A percentile compares a stretch with the other conserved stretches of the same genome.
Conservation (phyloP, 306 rosid species). For the Inga oerstediana region DNA sequence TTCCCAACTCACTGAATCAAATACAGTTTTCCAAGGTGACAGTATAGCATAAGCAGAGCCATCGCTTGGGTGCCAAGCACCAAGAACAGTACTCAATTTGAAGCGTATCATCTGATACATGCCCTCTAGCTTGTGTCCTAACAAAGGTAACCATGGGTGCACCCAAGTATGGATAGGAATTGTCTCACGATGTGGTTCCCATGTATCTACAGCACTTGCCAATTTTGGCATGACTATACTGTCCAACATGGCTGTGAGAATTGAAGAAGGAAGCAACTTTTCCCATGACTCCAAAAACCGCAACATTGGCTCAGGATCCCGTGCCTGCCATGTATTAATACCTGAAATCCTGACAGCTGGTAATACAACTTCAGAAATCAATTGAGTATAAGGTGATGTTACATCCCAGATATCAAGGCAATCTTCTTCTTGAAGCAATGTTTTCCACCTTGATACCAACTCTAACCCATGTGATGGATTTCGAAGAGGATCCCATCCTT, state of each 20-base stretch:
- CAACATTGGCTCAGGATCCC: constrained; percentile 95
- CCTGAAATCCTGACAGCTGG: constrained; percentile 91
- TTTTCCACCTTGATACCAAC: constrained; percentile 68
- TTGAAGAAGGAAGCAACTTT: constrained; percentile 70
- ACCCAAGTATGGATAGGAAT: constrained; percentile 94
- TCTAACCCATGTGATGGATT: constrained; percentile 75
- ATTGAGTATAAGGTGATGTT: constrained; percentile 66
- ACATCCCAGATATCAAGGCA: constrained; percentile 75
- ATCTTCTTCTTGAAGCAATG: constrained; percentile 70
- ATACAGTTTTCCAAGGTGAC: constrained; percentile 88
- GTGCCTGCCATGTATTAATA: constrained; percentile 85
- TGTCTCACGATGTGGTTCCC: constrained; percentile 94
- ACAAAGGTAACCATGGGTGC: constrained; percentile 92
- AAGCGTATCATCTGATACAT: constrained; percentile 75
- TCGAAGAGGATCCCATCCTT: constrained; percentile 90
- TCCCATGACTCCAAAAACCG: constrained; percentile 83
- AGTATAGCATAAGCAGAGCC: constrained; percentile 78
- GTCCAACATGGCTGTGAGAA: constrained; percentile 67
- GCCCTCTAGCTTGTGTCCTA: constrained; percentile 81
- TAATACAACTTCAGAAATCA: constrained; percentile 84
- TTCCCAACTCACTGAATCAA: constrained; percentile 88
- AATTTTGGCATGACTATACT: constrained; percentile 77
- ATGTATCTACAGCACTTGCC: constrained; percentile 73
- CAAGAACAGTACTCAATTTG: constrained; percentile 81
- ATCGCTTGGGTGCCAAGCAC: constrained; percentile 97